Base-by-base conservation (phyloP, 2,329 filamentous ascomycete species). In the Paramyrothecium sp. region DNA sequence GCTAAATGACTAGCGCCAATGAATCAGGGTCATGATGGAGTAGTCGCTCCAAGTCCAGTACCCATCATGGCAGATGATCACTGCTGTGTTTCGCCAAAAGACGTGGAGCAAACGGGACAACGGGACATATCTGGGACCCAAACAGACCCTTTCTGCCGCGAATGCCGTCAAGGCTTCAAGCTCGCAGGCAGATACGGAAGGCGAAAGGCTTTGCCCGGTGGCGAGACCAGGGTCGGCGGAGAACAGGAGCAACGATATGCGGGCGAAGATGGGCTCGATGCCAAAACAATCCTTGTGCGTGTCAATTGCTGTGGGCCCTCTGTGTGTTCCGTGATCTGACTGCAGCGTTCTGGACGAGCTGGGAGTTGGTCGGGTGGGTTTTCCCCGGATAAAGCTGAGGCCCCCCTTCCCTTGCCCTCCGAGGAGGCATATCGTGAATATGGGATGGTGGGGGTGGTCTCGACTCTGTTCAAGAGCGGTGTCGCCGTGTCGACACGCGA, bases 1-100 rank as follows among this genome's bases (percentile, higher is more conserved):
- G 49, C 49, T 51, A 51, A 51, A 13, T 19, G 38, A n/a, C 49
- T 51, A 51, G 49, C 49, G 49, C 49, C 49, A 4, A 44, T 44
- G 38, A 44, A 44, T 44, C 38, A 44, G 38, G 38, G 38, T 44
- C 38, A 44, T 30, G 26, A 44, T 44, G 38, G 38, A 44, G 26
- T 30, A 30, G 26, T 44, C 5, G 13, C 5, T 44, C 38, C 38
- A 44, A 7, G 38, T 44, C 38, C 38, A 44, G 38, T 44, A 44
- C 38, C 38, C 38, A 19, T 44, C 38, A 44, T 19, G n/a, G 13
- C n/a, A 44, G 38, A 44, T 44, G 38, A 44, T 44, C 38, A 44
- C 38, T 44, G 38, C 38, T 44, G 13, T 44, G 38, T 44, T 44
- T 44, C 38, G 38, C 38, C n/a, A 4, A 17, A n/a, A 19, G 13